A percentile compares a stretch with the other conserved stretches of the same genome.
Conservation (phyloP, 495 filamentous ascomycete genomes). For the Neurospora discreta region DNA sequence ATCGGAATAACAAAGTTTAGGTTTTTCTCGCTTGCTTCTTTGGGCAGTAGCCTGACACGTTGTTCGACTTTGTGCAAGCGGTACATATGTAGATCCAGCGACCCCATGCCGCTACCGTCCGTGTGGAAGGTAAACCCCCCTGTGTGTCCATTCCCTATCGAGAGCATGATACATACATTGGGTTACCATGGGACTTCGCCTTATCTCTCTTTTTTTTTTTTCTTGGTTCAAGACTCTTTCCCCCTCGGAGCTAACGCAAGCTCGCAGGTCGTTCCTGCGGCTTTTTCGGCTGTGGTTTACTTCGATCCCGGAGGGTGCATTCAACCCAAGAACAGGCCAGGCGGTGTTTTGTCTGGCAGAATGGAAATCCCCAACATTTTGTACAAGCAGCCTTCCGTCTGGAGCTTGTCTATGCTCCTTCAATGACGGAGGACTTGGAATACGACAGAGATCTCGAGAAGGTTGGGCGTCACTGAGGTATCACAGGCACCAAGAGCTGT, state of each 20-base stretch:
- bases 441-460: background rate
- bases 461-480: background rate
- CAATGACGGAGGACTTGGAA: background rate
- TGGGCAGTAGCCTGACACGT: background rate
- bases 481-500: background rate
- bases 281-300: background rate
- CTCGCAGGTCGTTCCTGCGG: background rate
- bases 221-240: background rate
- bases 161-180: background rate
- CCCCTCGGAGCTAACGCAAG: background rate
- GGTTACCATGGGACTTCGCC: background rate
- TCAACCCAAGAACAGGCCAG: background rate
- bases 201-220: background rate
- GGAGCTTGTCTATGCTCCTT: background rate
- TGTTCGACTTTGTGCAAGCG: background rate
- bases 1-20: background rate
- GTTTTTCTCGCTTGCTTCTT: background rate
- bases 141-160: background rate
- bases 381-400: background rate
- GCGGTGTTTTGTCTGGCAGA: background rate
- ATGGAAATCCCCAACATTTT: background rate
- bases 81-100: background rate
- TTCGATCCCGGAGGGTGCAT: background rate
- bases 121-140: background rate
- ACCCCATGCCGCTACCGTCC: background rate